phyloP scores from a whole-genome alignment of 2,329 filamentous ascomycete species.

The Aspergillus sp. region DNA sequence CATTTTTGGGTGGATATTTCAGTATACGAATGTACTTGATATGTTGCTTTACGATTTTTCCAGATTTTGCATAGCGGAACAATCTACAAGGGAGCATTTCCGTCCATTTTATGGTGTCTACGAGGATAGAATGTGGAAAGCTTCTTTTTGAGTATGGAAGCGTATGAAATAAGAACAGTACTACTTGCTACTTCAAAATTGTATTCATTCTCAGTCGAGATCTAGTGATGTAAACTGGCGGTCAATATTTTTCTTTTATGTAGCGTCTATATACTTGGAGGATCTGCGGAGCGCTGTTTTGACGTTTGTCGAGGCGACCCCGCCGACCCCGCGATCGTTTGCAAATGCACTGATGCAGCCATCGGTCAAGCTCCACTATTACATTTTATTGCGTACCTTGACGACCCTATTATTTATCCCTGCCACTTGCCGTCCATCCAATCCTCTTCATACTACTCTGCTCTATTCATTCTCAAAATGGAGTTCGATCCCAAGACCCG shows the following conservation, averaged over 20 bases:
- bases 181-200: not conserved
- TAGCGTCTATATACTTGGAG: not conserved
- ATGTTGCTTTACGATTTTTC: conserved; percentile 20
- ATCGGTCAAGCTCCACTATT: conserved; percentile 3
- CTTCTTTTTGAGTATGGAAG: not conserved
- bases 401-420: not conserved
- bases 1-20: conserved; percentile 10
- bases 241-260: not conserved
- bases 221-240: not conserved
- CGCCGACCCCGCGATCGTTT: conserved; percentile 6
- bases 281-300: not conserved
- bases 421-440: not conserved
- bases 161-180: not conserved
- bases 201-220: not conserved
- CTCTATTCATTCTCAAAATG: conserved; percentile 49
- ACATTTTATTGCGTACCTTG: not conserved
- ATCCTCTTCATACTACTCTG: not conserved
- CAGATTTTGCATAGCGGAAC: conserved; percentile 25
- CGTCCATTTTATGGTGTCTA: not conserved
- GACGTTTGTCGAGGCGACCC: not conserved
- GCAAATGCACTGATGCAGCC: not conserved
- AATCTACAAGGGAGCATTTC: conserved; percentile 12
- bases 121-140: conserved; percentile 1
- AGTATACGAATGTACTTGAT: conserved; percentile 18
- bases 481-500: conserved; percentile 73